Conservation (phyloP, 2,329 filamentous ascomycete species). For the Pseudocercospora fijiensis region DNA sequence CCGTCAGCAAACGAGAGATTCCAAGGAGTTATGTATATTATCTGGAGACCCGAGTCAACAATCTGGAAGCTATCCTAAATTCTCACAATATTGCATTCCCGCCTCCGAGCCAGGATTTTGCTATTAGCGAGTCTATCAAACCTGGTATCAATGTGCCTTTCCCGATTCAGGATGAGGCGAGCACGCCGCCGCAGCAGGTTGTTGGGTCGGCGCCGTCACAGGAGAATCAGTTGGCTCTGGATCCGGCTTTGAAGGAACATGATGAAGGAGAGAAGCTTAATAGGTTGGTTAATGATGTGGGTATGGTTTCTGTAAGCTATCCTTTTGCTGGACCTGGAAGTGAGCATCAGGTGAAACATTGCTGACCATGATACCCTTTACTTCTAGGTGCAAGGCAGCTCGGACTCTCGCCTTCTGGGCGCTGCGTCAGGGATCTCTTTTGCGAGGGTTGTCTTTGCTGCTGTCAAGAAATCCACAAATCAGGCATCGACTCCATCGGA, state of each 20-base stretch:
- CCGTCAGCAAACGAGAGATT: constrained; percentile 93
- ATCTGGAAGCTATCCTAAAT: constrained; percentile 74
- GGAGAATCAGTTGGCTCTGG: constrained; percentile 29
- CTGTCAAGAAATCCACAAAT: constrained; percentile 74
- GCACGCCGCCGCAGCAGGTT: constrained; percentile 13
- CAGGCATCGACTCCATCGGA: constrained; percentile 60
- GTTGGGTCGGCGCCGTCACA: background rate
- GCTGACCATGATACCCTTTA: no score
- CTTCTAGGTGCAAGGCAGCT: constrained; percentile 61
- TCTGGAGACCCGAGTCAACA: constrained; percentile 79
- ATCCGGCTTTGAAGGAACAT: constrained; percentile 42
- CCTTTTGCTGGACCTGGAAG: no score
- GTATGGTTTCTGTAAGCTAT: constrained; percentile 62
- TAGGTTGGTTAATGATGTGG: constrained; percentile 66
- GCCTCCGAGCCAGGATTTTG: constrained; percentile 64
- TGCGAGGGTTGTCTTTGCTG: constrained; percentile 88
- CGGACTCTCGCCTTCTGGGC: constrained; percentile 77
- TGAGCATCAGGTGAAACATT: no score
- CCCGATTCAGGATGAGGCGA: constrained; percentile 29
- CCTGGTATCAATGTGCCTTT: constrained; percentile 40
- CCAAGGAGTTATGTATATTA: constrained; percentile 89
- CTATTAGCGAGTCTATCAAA: constrained; percentile 41
- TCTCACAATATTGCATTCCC: constrained; percentile 70
- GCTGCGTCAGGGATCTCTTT: constrained; percentile 91
- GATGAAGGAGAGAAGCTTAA: constrained; percentile 63